A percentile compares a stretch with the other conserved stretches of the same genome.
phyloP scores from a whole-genome alignment of 75 land plant species.

The Chamaecyparis obtusa region DNA sequence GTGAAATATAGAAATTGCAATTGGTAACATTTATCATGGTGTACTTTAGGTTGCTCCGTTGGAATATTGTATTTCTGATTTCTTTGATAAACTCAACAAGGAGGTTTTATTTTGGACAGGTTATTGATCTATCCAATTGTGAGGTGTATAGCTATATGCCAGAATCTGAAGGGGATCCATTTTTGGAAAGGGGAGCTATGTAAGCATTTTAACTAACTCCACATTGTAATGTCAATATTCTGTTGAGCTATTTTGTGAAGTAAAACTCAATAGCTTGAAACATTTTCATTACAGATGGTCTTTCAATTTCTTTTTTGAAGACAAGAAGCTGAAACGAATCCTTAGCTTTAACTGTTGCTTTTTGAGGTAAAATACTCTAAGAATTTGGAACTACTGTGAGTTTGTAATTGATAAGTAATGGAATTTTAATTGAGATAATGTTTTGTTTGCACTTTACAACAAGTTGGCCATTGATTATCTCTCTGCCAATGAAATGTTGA shows the following conservation, averaged over 20 bases:
- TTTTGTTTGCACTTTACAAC: slow-evolving; percentile 18
- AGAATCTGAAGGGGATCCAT: slow-evolving; percentile 69
- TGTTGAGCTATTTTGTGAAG: not conserved
- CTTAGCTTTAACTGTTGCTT: slow-evolving; percentile 74
- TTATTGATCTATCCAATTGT: slow-evolving; percentile 65
- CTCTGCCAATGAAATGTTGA: slow-evolving; percentile 11
- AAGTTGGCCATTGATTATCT: slow-evolving; percentile 33
- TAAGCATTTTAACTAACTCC: slow-evolving; percentile 30
- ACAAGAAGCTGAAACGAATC: slow-evolving; percentile 76
- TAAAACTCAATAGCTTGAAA: not conserved
- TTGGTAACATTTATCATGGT: not conserved
- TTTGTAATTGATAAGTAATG: not conserved
- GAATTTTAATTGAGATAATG: not conserved
- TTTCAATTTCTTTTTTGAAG: slow-evolving; percentile 88
- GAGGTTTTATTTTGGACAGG: slow-evolving; percentile 34
- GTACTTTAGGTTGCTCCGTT: not conserved
- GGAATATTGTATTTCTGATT: not conserved
- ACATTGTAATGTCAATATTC: not conserved
- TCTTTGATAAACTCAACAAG: not conserved
- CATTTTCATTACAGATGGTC: slow-evolving; percentile 67
- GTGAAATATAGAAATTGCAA: not conserved
- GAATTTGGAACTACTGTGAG: not conserved
- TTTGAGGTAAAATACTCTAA: slow-evolving; percentile 39
- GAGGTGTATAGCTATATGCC: slow-evolving; percentile 81
- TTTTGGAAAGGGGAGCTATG: slow-evolving; percentile 74